Conservation (phyloP, 108 stramenopile species). For the Cyclotella kingstonii region DNA sequence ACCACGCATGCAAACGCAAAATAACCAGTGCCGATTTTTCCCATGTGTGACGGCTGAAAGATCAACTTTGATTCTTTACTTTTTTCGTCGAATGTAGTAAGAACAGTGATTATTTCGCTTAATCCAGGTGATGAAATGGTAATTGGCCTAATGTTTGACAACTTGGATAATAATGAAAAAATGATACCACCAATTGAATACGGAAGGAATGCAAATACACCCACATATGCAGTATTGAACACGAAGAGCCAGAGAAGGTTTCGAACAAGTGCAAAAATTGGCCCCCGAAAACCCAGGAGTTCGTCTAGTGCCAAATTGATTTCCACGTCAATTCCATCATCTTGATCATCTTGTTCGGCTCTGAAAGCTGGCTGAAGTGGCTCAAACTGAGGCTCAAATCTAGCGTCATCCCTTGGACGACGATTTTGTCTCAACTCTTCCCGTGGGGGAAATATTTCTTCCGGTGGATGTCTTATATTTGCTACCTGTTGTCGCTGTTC, state of each 20-base stretch:
- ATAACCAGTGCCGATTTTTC: slow-evolving; percentile 34
- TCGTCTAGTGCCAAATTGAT: slow-evolving; percentile 90
- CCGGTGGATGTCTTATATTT: not conserved
- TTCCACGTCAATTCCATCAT: slow-evolving; percentile 79
- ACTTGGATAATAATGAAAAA: slow-evolving; percentile 13
- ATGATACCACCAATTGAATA: slow-evolving; percentile 57
- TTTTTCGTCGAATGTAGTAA: slow-evolving; percentile 21
- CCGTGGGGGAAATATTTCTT: slow-evolving; percentile 1
- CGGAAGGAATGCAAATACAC: slow-evolving; percentile 86
- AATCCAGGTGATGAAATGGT: slow-evolving; percentile 3
- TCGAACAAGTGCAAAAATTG: slow-evolving; percentile 71
- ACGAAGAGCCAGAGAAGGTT: slow-evolving; percentile 88
- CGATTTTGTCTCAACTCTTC: slow-evolving; percentile 17
- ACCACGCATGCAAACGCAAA: slow-evolving; percentile 19
- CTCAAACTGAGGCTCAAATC: slow-evolving; percentile 63
- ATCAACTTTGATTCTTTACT: slow-evolving; percentile 38
- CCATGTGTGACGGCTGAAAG: slow-evolving; percentile 38
- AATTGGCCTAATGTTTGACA: not conserved
- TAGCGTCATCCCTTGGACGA: slow-evolving; percentile 32
- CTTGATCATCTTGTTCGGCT: slow-evolving; percentile 38
- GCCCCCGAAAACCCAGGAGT: slow-evolving; percentile 91
- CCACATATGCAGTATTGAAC: slow-evolving; percentile 92
- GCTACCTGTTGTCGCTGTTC: slow-evolving; percentile 4
- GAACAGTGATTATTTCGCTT: not conserved
- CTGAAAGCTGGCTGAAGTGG: slow-evolving; percentile 58